phyloP scores from a whole-genome alignment of 805 yeast species.

The Hanseniaspora clermontiae region DNA sequence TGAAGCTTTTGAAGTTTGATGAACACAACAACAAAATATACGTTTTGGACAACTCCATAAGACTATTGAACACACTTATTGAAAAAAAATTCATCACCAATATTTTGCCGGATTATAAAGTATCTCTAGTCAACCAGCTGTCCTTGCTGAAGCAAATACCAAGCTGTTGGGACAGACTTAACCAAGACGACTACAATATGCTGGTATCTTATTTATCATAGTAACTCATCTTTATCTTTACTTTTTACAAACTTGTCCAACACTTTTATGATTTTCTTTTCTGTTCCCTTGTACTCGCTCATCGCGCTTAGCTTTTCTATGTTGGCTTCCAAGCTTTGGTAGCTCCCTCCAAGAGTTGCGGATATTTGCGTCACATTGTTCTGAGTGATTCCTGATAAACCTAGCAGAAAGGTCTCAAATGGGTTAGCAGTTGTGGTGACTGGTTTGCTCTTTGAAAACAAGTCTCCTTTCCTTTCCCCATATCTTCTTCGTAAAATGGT shows the following conservation, averaged over 20 bases:
- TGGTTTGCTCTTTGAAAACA: neutral
- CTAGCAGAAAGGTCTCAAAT: neutral
- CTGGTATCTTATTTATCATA: neutral
- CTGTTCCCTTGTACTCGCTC: neutral
- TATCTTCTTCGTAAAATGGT: conserved; percentile 6
- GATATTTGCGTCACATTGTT: conserved; percentile 2
- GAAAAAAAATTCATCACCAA: neutral
- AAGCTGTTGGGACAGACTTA: conserved; percentile 8
- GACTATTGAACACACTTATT: neutral
- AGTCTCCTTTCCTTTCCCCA: neutral
- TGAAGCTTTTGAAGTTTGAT: neutral
- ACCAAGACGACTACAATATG: conserved; percentile 4
- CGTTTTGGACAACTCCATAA: conserved; percentile 1
- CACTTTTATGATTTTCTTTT: neutral
- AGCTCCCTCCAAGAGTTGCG: neutral
- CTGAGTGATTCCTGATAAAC: conserved; percentile 4
- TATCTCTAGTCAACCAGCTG: neutral
- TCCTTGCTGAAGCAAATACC: neutral
- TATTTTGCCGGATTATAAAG: neutral
- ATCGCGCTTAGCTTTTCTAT: neutral
- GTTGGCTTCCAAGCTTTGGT: neutral
- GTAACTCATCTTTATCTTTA: neutral
- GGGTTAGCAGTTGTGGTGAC: neutral
- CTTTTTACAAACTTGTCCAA: neutral
- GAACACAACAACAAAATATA: conserved; percentile 7